Base-by-base conservation (phyloP, 2,329 filamentous ascomycete species). In the Grosmannia clavigera region DNA sequence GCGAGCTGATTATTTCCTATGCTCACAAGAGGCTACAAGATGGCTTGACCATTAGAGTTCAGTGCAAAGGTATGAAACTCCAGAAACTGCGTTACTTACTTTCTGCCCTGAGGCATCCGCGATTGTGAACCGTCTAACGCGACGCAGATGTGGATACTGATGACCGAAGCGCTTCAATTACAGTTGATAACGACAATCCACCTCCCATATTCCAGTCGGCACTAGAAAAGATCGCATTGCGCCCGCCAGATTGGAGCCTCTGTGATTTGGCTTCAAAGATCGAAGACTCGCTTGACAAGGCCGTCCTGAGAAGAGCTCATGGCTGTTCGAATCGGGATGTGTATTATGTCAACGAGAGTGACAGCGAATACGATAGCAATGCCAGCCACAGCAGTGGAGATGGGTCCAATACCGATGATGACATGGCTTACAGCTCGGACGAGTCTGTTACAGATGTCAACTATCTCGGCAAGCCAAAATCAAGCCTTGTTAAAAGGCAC, bases 381-480 rank as follows among this genome's bases (percentile, higher is more conserved):
- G 27, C 27, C 10, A 19, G 16, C 29, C 43, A 27, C 4, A 10
- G 16, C 48, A 38, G 43, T 2, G 69, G 69, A 29, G 66, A 70
- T 22, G 67, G 60, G 4, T 60, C 61, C 22, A 58, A 67, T 25
- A 66, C 69, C 25, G 67, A 69, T 55, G 65, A 68, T n/a, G 69
- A 67, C 16, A 65, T 22, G 19, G 46, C n/a, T 11, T 11, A 57
- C 16, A 33, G 19, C 3, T 69, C 70, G n/a, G 70, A 70, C n/a
- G n/a, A 10, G 22, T 12, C 16, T 33, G 12, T 2, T 6, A 9
- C 2, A 12, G 22, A 67, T 68, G 14, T 67, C 29, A n/a, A 48
- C 66, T 38, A 64, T 68, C n/a, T 11, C 38, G n/a, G 5, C 11
- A 43, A 10, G 14, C n/a, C 22, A 19, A 27, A 10, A 22, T 27